Conservation (phyloP, 2,329 filamentous ascomycete species). For the Hypoxylon sp. region DNA sequence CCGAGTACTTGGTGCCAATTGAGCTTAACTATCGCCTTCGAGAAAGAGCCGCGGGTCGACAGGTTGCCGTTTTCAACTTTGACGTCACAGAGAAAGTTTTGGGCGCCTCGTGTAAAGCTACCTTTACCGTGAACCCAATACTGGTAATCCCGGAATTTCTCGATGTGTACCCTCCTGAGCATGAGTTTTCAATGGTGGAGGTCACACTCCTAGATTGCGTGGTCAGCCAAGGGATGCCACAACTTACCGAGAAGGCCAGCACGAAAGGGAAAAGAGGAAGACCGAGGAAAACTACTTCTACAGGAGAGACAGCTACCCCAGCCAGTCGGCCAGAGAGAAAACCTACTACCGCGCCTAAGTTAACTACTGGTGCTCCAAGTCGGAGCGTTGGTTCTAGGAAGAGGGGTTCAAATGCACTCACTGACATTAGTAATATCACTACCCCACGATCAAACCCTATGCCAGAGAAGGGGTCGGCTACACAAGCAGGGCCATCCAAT, state of each 20-base stretch:
- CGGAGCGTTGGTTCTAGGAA: neutral
- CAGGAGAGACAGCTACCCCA: neutral
- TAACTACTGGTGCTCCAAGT: neutral
- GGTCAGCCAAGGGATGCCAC: conserved; percentile 9
- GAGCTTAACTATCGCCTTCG: conserved; percentile 36
- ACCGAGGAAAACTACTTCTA: conserved; percentile 1
- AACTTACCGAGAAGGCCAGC: conserved; percentile 6
- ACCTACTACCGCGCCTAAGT: neutral
- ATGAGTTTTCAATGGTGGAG: conserved; percentile 4
- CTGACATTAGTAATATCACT: neutral
- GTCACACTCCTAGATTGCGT: conserved; percentile 22
- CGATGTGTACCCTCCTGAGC: conserved; percentile 17
- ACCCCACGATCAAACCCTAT: neutral
- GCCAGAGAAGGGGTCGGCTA: neutral
- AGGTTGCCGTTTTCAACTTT: conserved; percentile 8
- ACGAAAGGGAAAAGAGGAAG: conserved; percentile 3
- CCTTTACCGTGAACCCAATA: conserved; percentile 29
- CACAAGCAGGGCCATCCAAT: too few species aligned
- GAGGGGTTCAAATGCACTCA: too few species aligned
- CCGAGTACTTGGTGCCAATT: conserved; percentile 35
- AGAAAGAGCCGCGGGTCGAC: too few species aligned
- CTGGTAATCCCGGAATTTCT: conserved; percentile 34
- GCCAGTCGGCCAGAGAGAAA: neutral
- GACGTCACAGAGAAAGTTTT: conserved; percentile 18
- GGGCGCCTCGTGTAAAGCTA: conserved; percentile 14